A percentile compares a stretch with the other conserved stretches of the same genome.
Evolutionary conservation across 805 yeast species (phyloP).

Genomic region (Candida cerambycidarum): DNA sequence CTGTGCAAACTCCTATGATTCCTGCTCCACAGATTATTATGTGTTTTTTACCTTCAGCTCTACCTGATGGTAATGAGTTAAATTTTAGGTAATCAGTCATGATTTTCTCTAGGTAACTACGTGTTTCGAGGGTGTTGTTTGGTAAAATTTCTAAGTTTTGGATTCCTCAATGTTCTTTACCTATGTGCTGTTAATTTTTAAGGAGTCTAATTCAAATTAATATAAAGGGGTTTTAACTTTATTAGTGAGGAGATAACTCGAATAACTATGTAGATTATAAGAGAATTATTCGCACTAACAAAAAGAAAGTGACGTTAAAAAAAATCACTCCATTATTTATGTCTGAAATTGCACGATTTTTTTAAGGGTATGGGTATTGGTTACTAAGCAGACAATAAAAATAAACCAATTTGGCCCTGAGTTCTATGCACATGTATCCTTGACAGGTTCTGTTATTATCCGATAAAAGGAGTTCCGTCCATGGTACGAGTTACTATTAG

Average conservation of each 20-base stretch:
- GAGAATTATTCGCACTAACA: constrained; percentile 14
- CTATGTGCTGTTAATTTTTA: no score
- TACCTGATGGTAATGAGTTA: constrained; percentile 45
- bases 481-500: no score
- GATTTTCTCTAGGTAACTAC: no score
- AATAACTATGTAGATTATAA: constrained; percentile 1
- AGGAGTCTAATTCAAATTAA: no score
- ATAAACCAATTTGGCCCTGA: no score
- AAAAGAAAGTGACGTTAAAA: constrained; percentile 58
- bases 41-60: constrained; percentile 63
- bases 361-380: not conserved
- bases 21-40: constrained; percentile 93
- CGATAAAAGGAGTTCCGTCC: no score
- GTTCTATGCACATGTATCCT: no score
- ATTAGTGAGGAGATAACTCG: not conserved
- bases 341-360: constrained; percentile 7
- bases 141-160: no score
- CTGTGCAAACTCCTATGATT: constrained; percentile 92
- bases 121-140: no score
- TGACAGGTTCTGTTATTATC: no score
- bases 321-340: constrained; percentile 80
- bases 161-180: no score
- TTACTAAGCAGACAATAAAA: no score
- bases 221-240: not conserved
- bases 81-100: constrained; percentile 35